Base-by-base conservation (phyloP, 305 asterid genomes). In the Caryopteris hybrid region DNA sequence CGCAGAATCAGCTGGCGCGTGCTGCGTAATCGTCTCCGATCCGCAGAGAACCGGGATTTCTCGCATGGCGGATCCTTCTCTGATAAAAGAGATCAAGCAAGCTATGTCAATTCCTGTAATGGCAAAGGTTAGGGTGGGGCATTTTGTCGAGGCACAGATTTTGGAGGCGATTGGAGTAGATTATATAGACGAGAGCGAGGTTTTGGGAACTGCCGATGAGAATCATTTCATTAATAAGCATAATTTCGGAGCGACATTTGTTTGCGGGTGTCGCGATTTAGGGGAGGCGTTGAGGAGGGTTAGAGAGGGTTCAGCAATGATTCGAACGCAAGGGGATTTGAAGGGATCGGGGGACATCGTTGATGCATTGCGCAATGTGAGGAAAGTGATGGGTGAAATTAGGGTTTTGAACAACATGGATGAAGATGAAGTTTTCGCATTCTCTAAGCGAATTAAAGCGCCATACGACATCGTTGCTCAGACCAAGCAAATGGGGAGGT, bases 71-170 rank as follows among this genome's bases (percentile, higher is more conserved):
- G 96, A 91, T 72, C 97, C 96, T 6, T 60, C 81, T 6, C 73
- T 87, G 21, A 80, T 91, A 34, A 88, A 91, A 21, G 93, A 86
- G 31, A 88, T 91, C 80, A 88, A 88, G 54, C 84, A 77, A 46
- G 80, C 88, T 3, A 47, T 88, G 11, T 56, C 95, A 12, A 83
- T 91, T 52, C 95, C 96, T 13, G 78, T 85, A 16, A 81, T 91
- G 82, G 95, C 86, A 21, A 83, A 87, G 62, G 79, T 80, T 51
- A 76, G 95, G 56, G 88, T 91, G 13, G 97, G 97, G 36, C 97
- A 91, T 70, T 91, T 88, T 48, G 95, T 91, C 11, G 97, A 91
- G 71, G 95, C 91, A 1, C 97, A 91, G 79, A 87, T 91, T 52
- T 78, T 91, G 31, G 97, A 86, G 73, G 74, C 90, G 8, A 73